Conservation (phyloP, 106 monocot species). For the Dendrobium chrysotoxum region DNA sequence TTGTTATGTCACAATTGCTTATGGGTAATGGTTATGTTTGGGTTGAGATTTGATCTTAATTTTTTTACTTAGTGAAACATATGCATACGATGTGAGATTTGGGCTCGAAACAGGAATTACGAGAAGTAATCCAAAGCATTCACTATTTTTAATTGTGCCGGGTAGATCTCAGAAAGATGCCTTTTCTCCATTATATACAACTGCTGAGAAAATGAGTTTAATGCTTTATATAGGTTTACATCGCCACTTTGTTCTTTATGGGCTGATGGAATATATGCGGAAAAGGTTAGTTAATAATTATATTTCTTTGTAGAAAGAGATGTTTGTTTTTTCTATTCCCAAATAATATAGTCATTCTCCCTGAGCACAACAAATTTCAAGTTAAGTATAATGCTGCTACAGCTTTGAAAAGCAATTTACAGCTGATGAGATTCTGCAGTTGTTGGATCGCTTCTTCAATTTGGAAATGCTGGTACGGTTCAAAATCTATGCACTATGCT, state of each 20-base stretch:
- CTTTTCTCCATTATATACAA: not conserved
- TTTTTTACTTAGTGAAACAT: not conserved
- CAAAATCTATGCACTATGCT: not conserved
- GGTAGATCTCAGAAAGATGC: not conserved
- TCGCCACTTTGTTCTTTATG: slow-evolving; percentile 89
- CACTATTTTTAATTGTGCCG: not conserved
- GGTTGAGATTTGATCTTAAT: not conserved
- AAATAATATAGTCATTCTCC: not conserved
- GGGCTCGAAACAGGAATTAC: not conserved
- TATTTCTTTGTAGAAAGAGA: not conserved
- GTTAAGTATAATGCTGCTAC: slow-evolving; percentile 8
- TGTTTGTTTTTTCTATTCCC: not conserved
- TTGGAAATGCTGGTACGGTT: slow-evolving; percentile 84
- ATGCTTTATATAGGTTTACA: slow-evolving; percentile 54
- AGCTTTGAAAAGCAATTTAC: slow-evolving; percentile 77
- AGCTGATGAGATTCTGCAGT: slow-evolving; percentile 83
- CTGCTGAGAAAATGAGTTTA: not conserved
- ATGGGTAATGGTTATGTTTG: not conserved
- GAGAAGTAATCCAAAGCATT: not conserved
- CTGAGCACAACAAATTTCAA: not conserved
- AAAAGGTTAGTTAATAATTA: slow-evolving; percentile 41
- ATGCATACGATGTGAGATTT: not conserved
- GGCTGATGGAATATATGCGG: slow-evolving; percentile 71
- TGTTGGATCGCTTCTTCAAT: slow-evolving; percentile 91
- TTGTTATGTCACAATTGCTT: not conserved